Base-by-base conservation (phyloP, 345 rosid species). In the Mangifera indica region DNA sequence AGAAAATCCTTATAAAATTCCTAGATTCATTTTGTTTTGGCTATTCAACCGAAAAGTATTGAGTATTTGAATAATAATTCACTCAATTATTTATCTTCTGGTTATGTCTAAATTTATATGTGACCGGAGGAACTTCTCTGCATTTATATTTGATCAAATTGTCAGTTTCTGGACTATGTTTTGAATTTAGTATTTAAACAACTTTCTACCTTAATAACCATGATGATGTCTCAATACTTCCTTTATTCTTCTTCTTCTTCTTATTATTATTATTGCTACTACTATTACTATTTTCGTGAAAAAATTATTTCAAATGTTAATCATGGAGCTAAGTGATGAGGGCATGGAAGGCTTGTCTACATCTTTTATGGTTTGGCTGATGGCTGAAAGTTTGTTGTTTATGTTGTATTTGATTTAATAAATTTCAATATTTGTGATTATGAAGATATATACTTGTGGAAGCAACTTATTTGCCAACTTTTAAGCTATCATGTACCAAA, bases 391-490 rank as follows among this genome's bases (percentile, higher is more conserved):
- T 25, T 69, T 58, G 52, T 22, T 26, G 2, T 46, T 26, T 17
- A 58, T 59, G 10, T 68, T 9, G 8, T 25, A 1, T 58, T 63
- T 66, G 17, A 26, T 24, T 56, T 6, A 48, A 10, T n/a, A 26
- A 44, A 21, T n/a, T 57, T 24, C 3, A 18, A 70, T 70, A 17
- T 2, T 2, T 22, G 51, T 57, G 20, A 58, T 42, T 21, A 34
- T 40, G 62, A 37, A 59, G 56, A 24, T 59, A 5, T 46, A 46
- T 48, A 46, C 57, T 60, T 29, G 66, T 60, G 24, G 74, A n/a
- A 59, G 21, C 58, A 48, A 46, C 22, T n/a, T 12, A 51, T 58
- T 48, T 45, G 55, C 55, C 51, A 44, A 59, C 66, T 20, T 45
- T 7, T 60, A 34, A 71, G 58, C 56, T 60, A 37, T 44, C 18